Conservation (phyloP, 495 filamentous ascomycete species). For the Cryomyces minteri region DNA sequence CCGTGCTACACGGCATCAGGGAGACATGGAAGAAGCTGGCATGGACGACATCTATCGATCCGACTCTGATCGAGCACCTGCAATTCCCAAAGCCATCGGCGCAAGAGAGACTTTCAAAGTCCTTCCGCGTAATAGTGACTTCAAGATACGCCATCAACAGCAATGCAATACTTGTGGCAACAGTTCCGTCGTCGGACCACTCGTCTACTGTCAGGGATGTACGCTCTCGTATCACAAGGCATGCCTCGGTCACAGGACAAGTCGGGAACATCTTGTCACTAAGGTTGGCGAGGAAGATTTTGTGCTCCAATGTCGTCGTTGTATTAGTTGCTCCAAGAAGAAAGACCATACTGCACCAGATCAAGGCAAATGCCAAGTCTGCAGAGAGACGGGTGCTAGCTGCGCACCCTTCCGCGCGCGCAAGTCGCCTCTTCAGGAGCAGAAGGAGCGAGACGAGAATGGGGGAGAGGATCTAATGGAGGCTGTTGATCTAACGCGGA, state of each 20-base stretch:
- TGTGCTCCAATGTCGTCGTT: constrained; percentile 79
- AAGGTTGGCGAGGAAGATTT: constrained; percentile 63
- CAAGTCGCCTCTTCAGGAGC: constrained; percentile 60
- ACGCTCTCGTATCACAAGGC: constrained; percentile 59
- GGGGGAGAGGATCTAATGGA: constrained; percentile 59
- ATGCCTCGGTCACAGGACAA: constrained; percentile 58
- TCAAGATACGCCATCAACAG: constrained; percentile 45
- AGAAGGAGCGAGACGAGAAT: constrained; percentile 60
- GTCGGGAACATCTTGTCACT: constrained; percentile 81
- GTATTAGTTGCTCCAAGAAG: constrained; percentile 42
- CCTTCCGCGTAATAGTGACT: constrained; percentile 34
- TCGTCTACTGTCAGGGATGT: constrained; percentile 87
- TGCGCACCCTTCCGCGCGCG: constrained; percentile 51
- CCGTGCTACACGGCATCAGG: constrained; percentile 16
- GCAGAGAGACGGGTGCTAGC: constrained; percentile 38
- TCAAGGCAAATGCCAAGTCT: constrained; percentile 49
- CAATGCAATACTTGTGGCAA: constrained; percentile 56
- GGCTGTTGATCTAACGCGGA: constrained; percentile 33
- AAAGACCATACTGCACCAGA: constrained; percentile 53
- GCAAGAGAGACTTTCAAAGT: constrained; percentile 51
- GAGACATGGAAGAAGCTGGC: constrained; percentile 44
- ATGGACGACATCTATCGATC: constrained; percentile 42
- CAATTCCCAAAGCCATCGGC: constrained; percentile 34
- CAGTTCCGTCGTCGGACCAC: constrained; percentile 16
- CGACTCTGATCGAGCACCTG: constrained; percentile 18